Base-by-base conservation (phyloP, 225 moss, liverwort and hornwort species). In the Ulota crispa region DNA sequence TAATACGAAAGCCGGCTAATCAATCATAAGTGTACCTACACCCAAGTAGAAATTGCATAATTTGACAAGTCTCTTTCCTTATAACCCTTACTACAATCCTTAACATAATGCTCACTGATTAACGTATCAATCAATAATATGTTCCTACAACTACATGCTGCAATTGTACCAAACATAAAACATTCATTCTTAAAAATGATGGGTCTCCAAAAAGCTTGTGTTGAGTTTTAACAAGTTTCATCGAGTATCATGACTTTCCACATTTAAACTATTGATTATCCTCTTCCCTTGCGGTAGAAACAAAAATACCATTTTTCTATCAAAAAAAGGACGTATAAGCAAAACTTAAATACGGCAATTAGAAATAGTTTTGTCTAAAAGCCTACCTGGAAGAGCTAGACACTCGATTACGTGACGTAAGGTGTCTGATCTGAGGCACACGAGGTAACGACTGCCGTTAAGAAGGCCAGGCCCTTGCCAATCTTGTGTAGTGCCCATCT, bases 391-490 rank as follows among this genome's bases (percentile, higher is more conserved):
- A 85, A 94, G 94, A 72, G 98, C 91, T 62, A 98, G 80, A 67
- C 90, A 89, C 83, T 98, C 98, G 79, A 95, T 90, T 34, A 95
- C 92, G 76, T 90, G 88, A 64, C 95, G 89, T 69, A 98, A 88
- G 76, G 88, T 87, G 80, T 98, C 98, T 4, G 98, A 94, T 74
- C 95, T 92, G 34, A 95, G 93, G 81, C 98, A 98, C 92, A 94
- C 91, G 86, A 88, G 88, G 80, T 93, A 84, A 59, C 94, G 98
- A 69, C 76, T 90, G 78, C 89, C 88, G 41, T 83, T 89, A 28
- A 83, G 80, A 53, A 93, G 83, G 62, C 93, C 93, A 78, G 89
- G 83, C 41, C 89, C 92, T 78, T 92, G 90, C 91, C 90, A 95
- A 85, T 95, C 95, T 78, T 97, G 96, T 34, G 86, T 86, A 70